Conservation (phyloP, 495 filamentous ascomycete genomes). For the Cryomyces minteri region DNA sequence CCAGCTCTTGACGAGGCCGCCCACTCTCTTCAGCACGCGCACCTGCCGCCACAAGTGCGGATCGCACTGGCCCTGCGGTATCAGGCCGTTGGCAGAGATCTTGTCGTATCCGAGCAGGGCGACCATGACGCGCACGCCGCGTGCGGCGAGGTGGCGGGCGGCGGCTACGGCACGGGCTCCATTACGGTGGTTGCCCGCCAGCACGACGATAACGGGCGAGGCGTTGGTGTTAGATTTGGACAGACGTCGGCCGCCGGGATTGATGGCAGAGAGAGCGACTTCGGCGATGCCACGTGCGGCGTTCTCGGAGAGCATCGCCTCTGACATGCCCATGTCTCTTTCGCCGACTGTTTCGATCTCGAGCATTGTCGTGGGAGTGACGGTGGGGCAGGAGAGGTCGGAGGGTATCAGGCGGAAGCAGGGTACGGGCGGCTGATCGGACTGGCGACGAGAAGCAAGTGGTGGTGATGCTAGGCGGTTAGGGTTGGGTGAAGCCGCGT, state of each 20-base stretch:
- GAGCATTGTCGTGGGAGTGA: constrained; percentile 71
- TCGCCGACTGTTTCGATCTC: constrained; percentile 80
- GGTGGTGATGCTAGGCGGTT: constrained; percentile 3
- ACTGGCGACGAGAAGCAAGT: neutral
- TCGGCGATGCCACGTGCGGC: constrained; percentile 76
- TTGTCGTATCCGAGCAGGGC: constrained; percentile 68
- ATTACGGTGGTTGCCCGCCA: constrained; percentile 76
- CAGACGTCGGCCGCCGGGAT: constrained; percentile 16
- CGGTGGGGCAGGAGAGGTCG: constrained; percentile 40
- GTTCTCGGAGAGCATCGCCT: constrained; percentile 83
- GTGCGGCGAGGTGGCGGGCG: constrained; percentile 68
- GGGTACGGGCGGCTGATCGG: neutral
- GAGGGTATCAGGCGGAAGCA: constrained; percentile 1
- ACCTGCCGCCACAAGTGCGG: constrained; percentile 24
- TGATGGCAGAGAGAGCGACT: constrained; percentile 45
- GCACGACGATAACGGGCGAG: constrained; percentile 51
- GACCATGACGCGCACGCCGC: constrained; percentile 57
- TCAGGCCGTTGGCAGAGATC: constrained; percentile 3
- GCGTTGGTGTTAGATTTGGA: constrained; percentile 26
- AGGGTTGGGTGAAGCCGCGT: neutral
- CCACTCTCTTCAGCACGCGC: constrained; percentile 57
- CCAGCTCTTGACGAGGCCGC: constrained; percentile 37
- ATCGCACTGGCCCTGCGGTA: constrained; percentile 7
- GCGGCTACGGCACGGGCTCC: constrained; percentile 73
- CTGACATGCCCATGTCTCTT: constrained; percentile 64